A percentile compares a stretch with the other conserved stretches of the same genome.
phyloP scores from a whole-genome alignment of 2,329 filamentous ascomycete species.

The Fusarium cicatricum region DNA sequence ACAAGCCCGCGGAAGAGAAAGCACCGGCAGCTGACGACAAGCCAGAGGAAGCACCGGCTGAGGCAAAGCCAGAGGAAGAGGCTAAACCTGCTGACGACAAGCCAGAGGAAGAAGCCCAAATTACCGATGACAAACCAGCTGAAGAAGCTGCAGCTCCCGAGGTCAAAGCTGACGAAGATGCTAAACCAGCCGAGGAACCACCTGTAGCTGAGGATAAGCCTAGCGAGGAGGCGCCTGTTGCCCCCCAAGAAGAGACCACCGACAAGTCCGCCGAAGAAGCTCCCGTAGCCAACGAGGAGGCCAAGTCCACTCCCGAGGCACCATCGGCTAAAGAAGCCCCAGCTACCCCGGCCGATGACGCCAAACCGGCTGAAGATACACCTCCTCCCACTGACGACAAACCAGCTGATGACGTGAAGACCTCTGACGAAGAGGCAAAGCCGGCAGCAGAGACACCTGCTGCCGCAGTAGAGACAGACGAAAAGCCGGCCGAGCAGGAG shows the following conservation, averaged over 20 bases:
- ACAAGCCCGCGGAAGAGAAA: conserved; percentile 1
- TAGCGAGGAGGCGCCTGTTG: conserved; percentile 3
- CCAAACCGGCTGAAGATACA: conserved; percentile 23
- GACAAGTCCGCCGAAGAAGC: conserved; percentile 6
- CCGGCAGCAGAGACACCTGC: conserved; percentile 17
- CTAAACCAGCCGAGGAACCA: conserved; percentile 8
- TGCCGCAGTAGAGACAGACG: conserved; percentile 11
- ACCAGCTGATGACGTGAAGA: conserved; percentile 31
- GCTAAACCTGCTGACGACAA: conserved; percentile 21
- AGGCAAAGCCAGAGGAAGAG: not conserved
- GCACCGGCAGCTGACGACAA: conserved; percentile 25
- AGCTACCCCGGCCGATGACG: conserved; percentile 16
- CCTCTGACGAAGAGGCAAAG: conserved; percentile 27
- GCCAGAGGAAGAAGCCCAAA: conserved; percentile 3
- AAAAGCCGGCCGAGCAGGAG: conserved; percentile 21
- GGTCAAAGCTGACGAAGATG: conserved; percentile 2
- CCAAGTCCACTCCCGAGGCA: conserved; percentile 5
- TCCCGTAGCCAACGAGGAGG: conserved; percentile 2
- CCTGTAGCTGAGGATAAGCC: not conserved
- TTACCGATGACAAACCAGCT: too few species aligned
- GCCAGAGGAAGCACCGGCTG: conserved; percentile 10
- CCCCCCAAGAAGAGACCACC: conserved; percentile 9
- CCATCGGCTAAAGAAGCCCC: conserved; percentile 5
- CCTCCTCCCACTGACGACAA: conserved; percentile 34
- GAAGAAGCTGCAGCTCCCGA: not conserved